Evolutionary conservation across 2,329 filamentous ascomycete genomes (phyloP).

Genomic region (Ampelomyces quisqualis): DNA sequence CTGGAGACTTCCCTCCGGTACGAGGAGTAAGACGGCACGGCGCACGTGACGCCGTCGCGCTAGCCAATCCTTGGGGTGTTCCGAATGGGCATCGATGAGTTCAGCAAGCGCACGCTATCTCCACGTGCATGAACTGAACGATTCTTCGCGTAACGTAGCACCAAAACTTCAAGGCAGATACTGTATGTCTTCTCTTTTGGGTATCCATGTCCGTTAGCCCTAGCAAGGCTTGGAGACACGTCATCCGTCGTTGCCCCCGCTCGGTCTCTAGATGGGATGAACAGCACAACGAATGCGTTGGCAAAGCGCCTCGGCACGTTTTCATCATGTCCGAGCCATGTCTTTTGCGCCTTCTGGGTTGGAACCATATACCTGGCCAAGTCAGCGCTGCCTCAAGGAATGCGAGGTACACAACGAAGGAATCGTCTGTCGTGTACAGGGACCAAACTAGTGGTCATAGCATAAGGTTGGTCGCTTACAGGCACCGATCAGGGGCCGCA

Average conservation of each 20-base stretch:
- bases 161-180: neutral
- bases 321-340: conserved; percentile 1
- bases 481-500: conserved; percentile 29
- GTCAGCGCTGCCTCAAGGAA: conserved; percentile 7
- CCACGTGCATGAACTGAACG: neutral
- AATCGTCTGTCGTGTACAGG: too few relatives aligned
- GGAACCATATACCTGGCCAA: neutral
- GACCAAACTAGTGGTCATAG: conserved; percentile 32
- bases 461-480: conserved; percentile 15
- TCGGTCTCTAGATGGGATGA: conserved; percentile 9
- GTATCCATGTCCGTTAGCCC: conserved; percentile 1
- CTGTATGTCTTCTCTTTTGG: neutral
- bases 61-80: too few relatives aligned
- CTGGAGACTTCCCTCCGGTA: too few relatives aligned
- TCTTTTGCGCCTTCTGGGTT: conserved; percentile 21
- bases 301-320: conserved; percentile 13
- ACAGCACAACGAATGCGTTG: conserved; percentile 33
- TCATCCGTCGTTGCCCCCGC: neutral
- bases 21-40: too few relatives aligned
- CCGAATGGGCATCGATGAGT: too few relatives aligned
- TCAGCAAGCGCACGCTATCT: neutral
- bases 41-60: too few relatives aligned
- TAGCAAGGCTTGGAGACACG: neutral
- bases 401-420: conserved; percentile 9
- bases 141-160: neutral